A percentile compares a stretch with the other conserved stretches of the same genome.
phyloP scores from a whole-genome alignment of 768 basidiomycete species.

The Lactifluus piperatus region DNA sequence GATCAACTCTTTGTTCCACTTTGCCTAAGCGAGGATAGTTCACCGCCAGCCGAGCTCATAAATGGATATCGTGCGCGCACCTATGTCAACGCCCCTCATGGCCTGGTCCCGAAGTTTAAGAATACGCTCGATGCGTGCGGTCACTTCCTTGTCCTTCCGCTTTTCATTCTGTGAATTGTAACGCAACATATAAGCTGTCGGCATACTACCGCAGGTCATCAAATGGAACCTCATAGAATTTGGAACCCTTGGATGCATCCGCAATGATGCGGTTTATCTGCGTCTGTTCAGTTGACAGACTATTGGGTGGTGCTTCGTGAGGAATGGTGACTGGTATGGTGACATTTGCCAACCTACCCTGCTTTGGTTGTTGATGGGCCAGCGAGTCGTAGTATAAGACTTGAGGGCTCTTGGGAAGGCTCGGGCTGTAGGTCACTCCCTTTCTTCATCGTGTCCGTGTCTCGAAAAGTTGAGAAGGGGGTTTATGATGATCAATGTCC shows the following conservation, averaged over 20 bases:
- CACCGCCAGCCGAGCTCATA: neutral
- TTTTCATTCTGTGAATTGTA: conserved; percentile 63
- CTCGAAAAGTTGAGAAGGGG: no score
- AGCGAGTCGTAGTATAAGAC: conserved; percentile 70
- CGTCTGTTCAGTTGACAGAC: conserved; percentile 66
- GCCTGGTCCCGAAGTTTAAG: conserved; percentile 55
- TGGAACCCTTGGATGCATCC: conserved; percentile 87
- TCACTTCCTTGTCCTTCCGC: conserved; percentile 79
- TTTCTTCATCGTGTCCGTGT: neutral
- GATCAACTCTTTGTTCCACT: conserved; percentile 60
- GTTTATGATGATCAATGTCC: no score
- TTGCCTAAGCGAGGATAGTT: conserved; percentile 31
- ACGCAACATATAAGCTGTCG: neutral
- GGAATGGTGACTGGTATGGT: neutral
- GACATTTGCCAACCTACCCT: conserved; percentile 42
- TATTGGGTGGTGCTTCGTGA: conserved; percentile 22
- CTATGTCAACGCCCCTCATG: conserved; percentile 41
- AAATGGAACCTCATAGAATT: conserved; percentile 74
- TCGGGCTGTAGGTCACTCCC: conserved; percentile 25
- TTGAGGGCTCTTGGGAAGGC: conserved; percentile 54
- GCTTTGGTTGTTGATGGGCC: conserved; percentile 88
- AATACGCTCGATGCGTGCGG: conserved; percentile 63
- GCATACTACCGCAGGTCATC: neutral
- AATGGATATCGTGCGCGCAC: conserved; percentile 33
- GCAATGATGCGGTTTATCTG: conserved; percentile 87